Percentiles rank a stretch among this genome's conserved stretches.
Evolutionary conservation across 31 red algal species (phyloP).

Genomic region (Endocladia muricata): DNA sequence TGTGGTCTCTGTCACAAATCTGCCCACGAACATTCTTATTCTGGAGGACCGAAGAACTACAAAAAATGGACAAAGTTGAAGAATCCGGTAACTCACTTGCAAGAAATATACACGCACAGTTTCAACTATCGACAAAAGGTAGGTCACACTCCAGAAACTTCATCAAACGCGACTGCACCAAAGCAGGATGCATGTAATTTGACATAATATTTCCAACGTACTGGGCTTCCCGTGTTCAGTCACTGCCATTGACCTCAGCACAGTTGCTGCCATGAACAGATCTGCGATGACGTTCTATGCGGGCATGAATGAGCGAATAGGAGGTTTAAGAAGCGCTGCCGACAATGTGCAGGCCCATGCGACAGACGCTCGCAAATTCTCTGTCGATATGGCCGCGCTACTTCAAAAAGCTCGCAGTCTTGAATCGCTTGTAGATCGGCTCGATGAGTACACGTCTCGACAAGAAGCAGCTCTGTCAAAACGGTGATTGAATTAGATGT

Average conservation of each 20-base stretch:
- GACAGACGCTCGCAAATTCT: conserved; percentile 29
- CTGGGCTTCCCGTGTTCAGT: not conserved
- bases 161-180: not conserved
- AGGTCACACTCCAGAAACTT: not conserved
- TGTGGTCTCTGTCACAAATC: no score
- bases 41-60: no score
- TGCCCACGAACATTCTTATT: no score
- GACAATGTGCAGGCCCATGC: conserved; percentile 42
- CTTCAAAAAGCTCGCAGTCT: conserved; percentile 34
- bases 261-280: conserved; percentile 40
- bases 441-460: conserved; percentile 52
- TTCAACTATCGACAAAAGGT: conserved; percentile 38
- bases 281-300: conserved; percentile 50
- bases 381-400: conserved; percentile 28
- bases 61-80: conserved; percentile 23
- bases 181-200: not conserved
- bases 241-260: conserved; percentile 35
- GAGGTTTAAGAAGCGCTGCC: conserved; percentile 19
- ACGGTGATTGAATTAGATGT: conserved; percentile 1
- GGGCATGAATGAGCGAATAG: conserved; percentile 56
- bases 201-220: not conserved
- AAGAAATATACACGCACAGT: conserved; percentile 19
- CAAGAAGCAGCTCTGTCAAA: conserved; percentile 46
- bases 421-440: conserved; percentile 45
- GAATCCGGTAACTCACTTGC: conserved; percentile 21